Evolutionary conservation across 1,139 yeast genomes (phyloP), one percentile per base, ranked within the genome.

Genomic region (Saccharomycopsis crataegensis): DNA sequence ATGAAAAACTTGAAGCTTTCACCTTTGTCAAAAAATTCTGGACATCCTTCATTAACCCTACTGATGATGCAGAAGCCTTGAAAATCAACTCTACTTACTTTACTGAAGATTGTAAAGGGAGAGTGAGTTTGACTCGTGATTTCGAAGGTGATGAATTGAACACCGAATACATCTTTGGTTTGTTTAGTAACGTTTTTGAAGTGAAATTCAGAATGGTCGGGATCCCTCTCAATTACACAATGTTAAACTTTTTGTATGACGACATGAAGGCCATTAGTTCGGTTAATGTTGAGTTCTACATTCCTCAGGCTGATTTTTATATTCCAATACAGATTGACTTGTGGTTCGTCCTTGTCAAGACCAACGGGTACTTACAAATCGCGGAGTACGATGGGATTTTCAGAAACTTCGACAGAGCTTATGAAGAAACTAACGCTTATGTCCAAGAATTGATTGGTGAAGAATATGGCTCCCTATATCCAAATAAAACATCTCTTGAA

Each of bases 161-260:
- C 46, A 61, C 64, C 12, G 64, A 61, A 43, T 62, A 61, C 45
- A 38, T 61, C 22, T 62, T 61, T 53, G 65, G 62, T 6, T 42
- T 61, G n/a, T 62, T 62, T 43, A 46, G 55, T 8, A 46, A 48
- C 8, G 42, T 50, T 11, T 52, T 50, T 28, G 42, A 47, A 31
- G 57, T 54, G n/a, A 31, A 44, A 16, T 48, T 53, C 7, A 57
- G 58, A 40, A 48, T 61, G 41, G 47, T 54, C 41, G 64, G 62
- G 9, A 55, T 53, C 40, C 60, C 61, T 2, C 48, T 43, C 1
- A 36, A 49, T 17, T 58, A 53, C 49, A 57, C 58, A 8, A 48
- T 58, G 40, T 51, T 47, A 44, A 56, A 55, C 45, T 60, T 59
- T 41, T 37, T 52, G 5, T 57, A 52, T 16, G 42, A 52, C 31